Evolutionary conservation across 768 basidiomycete genomes (phyloP).

Genomic region (Leccinum subtestaceum): DNA sequence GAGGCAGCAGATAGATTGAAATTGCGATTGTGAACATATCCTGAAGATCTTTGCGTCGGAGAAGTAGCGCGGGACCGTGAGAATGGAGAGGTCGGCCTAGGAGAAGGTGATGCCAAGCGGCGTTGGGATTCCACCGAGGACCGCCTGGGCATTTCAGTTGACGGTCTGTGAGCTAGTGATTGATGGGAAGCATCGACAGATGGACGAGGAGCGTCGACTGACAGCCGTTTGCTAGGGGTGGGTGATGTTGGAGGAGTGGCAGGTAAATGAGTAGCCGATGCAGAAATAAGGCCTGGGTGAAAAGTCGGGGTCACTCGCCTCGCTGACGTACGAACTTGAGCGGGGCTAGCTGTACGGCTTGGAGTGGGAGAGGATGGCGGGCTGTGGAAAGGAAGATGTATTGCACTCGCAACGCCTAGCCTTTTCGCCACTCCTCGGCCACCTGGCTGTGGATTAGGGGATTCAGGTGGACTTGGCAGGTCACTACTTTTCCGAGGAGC

Average conservation of each 20-base stretch:
- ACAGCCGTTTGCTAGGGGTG: conserved; percentile 28
- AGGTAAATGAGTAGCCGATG: conserved; percentile 53
- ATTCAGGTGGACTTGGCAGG: conserved; percentile 44
- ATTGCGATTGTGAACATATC: conserved; percentile 53
- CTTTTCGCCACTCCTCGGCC: conserved; percentile 39
- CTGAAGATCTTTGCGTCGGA: conserved; percentile 40
- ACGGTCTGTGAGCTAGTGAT: conserved; percentile 37
- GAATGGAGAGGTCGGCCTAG: conserved; percentile 43
- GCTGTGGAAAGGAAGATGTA: conserved; percentile 40
- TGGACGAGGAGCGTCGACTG: conserved; percentile 22
- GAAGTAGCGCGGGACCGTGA: conserved; percentile 46
- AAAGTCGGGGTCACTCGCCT: conserved; percentile 42
- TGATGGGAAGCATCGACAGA: conserved; percentile 33
- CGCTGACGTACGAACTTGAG: conserved; percentile 41
- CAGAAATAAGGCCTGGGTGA: conserved; percentile 42
- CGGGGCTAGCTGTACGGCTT: conserved; percentile 40
- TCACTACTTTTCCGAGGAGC: conserved; percentile 37
- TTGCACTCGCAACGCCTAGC: conserved; percentile 38
- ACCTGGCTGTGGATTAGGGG: conserved; percentile 44
- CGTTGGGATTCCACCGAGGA: conserved; percentile 26
- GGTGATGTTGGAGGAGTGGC: conserved; percentile 32
- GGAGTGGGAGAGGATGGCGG: conserved; percentile 40
- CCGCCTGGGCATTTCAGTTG: conserved; percentile 19
- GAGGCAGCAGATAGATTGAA: conserved; percentile 62
- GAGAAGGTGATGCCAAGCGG: conserved; percentile 29